Base-by-base conservation (phyloP, 129 eudicot genomes). In the Pseudognaphalium luteoalbum region DNA sequence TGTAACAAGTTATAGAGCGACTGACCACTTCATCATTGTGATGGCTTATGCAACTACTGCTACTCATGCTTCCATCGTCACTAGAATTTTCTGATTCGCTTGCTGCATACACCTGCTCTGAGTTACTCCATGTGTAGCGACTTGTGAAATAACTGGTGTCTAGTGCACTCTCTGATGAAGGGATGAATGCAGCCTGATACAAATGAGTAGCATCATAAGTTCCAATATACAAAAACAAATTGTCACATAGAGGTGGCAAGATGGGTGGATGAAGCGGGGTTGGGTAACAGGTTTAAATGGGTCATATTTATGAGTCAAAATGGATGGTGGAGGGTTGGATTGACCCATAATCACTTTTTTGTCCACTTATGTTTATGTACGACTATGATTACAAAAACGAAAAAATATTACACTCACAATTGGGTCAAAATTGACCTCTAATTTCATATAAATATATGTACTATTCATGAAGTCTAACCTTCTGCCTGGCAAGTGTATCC, bases 71-170 rank as follows among this genome's bases (percentile, higher is more conserved):
- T 70, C 96, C 96, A 81, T 80, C 78, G 17, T 94, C 97, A 86
- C 96, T 94, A 61, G 97, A 90, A 79, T 89, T 86, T 56, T 91
- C 99, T 76, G 81, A 87, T 47, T 94, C 97, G 76, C 93, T 85
- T 20, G 78, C 84, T 61, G 93, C 90, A 64, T 85, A 87, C 21
- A 86, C 91, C 44, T 86, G 89, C 82, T 91, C 97, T 25, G 97
- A 87, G 83, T 87, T 81, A 76, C 88, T 91, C 99, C 99, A 94
- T 0, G 97, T 86, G 84, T 75, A 87, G 8, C 99, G 88, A 78
- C 99, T 94, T 22, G 97, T 91, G 82, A 94, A 94, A 83, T 94
- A 94, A 76, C 99, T 94, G 0, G 99, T 94, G 81, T 94, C 99
- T 74, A 80, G 76, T 63, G 93, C 93, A 83, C 96, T 87, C 75